Conservation (phyloP, 2,329 filamentous ascomycete species). For the Pestalotiopsis sp. region DNA sequence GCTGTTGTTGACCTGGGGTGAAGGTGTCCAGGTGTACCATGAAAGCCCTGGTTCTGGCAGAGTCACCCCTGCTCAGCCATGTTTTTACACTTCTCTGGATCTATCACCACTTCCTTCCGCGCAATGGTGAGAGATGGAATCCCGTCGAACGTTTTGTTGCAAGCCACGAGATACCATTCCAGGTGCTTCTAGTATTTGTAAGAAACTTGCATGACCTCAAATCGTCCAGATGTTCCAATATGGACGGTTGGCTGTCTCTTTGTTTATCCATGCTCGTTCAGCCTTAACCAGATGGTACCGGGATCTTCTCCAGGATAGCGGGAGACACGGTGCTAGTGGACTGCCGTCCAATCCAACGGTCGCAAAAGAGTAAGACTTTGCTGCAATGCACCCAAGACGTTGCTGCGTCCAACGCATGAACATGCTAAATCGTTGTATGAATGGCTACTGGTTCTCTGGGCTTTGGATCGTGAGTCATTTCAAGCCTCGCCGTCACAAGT, state of each 20-base stretch:
- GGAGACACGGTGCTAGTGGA: neutral
- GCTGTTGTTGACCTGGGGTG: no score
- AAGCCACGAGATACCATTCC: no score
- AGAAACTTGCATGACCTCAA: no score
- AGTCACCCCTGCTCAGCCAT: neutral
- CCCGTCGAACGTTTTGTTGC: no score
- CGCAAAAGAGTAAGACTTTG: neutral
- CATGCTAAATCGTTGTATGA: neutral
- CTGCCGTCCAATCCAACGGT: neutral
- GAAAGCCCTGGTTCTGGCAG: no score
- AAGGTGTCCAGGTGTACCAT: no score
- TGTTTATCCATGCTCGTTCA: no score
- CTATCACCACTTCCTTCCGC: neutral
- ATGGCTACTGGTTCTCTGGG: neutral
- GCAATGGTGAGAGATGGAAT: neutral
- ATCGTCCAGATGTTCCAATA: no score
- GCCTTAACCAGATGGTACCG: no score
- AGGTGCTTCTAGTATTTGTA: no score
- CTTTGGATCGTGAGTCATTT: neutral
- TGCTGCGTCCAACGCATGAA: conserved; percentile 10
- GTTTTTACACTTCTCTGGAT: conserved; percentile 6
- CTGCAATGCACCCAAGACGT: neutral
- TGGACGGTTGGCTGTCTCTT: no score
- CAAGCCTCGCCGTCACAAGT: neutral
- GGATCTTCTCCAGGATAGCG: neutral